Evolutionary conservation across 352 stramenopile species (phyloP).

Genomic region (Chrysophaeum taylorii): DNA sequence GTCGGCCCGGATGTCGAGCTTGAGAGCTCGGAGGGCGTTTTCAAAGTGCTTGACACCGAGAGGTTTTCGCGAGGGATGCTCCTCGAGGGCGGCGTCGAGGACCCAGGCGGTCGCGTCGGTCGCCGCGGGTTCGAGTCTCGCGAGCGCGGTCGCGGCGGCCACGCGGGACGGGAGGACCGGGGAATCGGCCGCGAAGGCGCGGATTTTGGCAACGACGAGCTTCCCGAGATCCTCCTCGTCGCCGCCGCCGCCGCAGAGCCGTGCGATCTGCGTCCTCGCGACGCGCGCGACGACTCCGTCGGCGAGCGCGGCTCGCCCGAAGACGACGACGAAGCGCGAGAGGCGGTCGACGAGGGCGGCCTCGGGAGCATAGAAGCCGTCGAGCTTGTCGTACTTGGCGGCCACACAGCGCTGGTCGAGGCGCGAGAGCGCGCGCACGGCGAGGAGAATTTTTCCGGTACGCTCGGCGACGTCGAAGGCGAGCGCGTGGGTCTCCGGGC

Average conservation of each 20-base stretch:
- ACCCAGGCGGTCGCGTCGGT: not conserved
- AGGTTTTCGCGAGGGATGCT: not conserved
- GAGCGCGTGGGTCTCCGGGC: constrained; percentile 48
- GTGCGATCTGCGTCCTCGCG: too few relatives aligned
- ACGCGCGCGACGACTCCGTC: too few relatives aligned
- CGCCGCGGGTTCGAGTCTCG: too few relatives aligned
- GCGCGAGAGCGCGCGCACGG: constrained; percentile 39
- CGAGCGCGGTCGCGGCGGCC: too few relatives aligned
- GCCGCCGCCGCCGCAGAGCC: too few relatives aligned
- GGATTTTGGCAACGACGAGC: too few relatives aligned
- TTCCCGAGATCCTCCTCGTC: too few relatives aligned
- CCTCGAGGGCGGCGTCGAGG: not conserved
- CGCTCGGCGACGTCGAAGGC: constrained; percentile 62
- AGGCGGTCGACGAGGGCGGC: not conserved
- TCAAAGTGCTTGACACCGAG: not conserved
- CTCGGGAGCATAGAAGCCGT: not conserved
- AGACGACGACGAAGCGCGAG: not conserved
- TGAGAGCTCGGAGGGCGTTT: not conserved
- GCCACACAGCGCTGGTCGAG: too few relatives aligned
- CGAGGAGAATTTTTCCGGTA: constrained; percentile 56
- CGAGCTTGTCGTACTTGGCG: too few relatives aligned
- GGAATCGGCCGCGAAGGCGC: too few relatives aligned
- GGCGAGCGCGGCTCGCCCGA: not conserved
- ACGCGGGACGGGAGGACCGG: too few relatives aligned
- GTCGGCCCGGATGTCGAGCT: too few relatives aligned